These are phyloP conservation scores for Parasitella parasitica DNA, from an alignment of 371 early-diverging fungal genomes.

Conservation along the genomic window DNA sequence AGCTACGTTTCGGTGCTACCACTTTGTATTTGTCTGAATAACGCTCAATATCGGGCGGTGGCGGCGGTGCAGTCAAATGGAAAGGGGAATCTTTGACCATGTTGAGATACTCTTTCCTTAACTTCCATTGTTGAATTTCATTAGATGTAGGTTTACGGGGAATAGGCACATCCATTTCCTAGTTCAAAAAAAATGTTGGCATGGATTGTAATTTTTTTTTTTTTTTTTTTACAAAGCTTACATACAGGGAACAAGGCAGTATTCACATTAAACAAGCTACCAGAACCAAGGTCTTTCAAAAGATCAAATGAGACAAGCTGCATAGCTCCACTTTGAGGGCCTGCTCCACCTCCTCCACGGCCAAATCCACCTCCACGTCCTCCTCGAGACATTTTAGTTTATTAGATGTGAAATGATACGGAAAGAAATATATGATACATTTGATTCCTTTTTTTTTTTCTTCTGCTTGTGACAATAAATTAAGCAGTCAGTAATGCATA, in stretches of 20 bases:
- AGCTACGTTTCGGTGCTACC: slow-evolving; percentile 20
- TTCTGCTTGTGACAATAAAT: not conserved
- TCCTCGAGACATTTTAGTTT: slow-evolving; percentile 32
- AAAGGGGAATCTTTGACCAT: slow-evolving; percentile 39
- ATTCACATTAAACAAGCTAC: slow-evolving; percentile 44
- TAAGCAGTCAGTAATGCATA: not conserved
- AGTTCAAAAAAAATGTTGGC: not conserved
- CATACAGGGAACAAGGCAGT: slow-evolving; percentile 48
- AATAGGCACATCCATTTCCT: slow-evolving; percentile 50
- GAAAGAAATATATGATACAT: not conserved
- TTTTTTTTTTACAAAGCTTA: no score
- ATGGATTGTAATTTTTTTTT: no score
- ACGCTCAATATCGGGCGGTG: slow-evolving; percentile 46
- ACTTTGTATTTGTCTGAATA: slow-evolving; percentile 51
- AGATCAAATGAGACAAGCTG: slow-evolving; percentile 47
- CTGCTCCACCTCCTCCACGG: slow-evolving; percentile 40
- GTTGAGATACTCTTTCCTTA: slow-evolving; percentile 30
- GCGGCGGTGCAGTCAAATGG: slow-evolving; percentile 34
- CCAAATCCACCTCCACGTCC: slow-evolving; percentile 46
- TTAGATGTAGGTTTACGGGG: slow-evolving; percentile 41
- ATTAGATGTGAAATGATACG: not conserved
- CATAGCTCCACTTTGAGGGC: slow-evolving; percentile 43
- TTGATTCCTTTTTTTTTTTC: not conserved
- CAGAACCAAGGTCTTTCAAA: slow-evolving; percentile 44
- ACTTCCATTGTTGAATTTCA: slow-evolving; percentile 35